Conservation (phyloP, 1,284 basidiomycete species). For the Moesziomyces sp. region DNA sequence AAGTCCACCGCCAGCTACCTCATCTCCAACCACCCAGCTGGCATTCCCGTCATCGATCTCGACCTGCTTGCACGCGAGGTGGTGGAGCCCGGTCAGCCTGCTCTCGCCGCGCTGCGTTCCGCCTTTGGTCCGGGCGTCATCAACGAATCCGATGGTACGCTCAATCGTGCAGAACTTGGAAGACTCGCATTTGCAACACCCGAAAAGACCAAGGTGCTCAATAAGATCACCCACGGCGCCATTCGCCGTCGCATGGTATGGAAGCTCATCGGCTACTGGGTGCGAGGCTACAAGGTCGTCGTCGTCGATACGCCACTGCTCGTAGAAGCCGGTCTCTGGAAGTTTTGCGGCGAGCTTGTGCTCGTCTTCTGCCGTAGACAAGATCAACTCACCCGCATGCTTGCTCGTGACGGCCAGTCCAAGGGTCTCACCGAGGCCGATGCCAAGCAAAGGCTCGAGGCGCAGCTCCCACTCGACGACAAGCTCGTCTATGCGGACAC, state of each 20-base stretch:
- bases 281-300: constrained; percentile 80
- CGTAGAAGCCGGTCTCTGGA: constrained; percentile 88
- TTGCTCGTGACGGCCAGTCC: constrained; percentile 50
- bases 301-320: constrained; percentile 93
- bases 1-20: constrained; percentile 83
- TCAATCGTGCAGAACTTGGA: constrained; percentile 87
- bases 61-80: constrained; percentile 89
- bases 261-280: constrained; percentile 79
- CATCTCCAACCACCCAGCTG: constrained; percentile 72
- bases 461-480: constrained; percentile 82
- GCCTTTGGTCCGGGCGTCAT: constrained; percentile 81
- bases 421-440: constrained; percentile 70
- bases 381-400: constrained; percentile 62
- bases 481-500: constrained; percentile 87
- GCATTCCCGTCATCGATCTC: constrained; percentile 87
- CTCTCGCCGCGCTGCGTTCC: constrained; percentile 76
- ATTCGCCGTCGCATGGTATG: constrained; percentile 81
- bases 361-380: constrained; percentile 78
- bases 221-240: constrained; percentile 88
- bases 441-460: constrained; percentile 78
- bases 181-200: constrained; percentile 79
- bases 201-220: constrained; percentile 78
- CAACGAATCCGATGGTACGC: constrained; percentile 74
- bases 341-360: constrained; percentile 82
- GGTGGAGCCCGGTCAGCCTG: constrained; percentile 84